A percentile compares a stretch with the other conserved stretches of the same genome.
Evolutionary conservation across 2,329 filamentous ascomycete genomes (phyloP).

Genomic region (Amauroascus niger): DNA sequence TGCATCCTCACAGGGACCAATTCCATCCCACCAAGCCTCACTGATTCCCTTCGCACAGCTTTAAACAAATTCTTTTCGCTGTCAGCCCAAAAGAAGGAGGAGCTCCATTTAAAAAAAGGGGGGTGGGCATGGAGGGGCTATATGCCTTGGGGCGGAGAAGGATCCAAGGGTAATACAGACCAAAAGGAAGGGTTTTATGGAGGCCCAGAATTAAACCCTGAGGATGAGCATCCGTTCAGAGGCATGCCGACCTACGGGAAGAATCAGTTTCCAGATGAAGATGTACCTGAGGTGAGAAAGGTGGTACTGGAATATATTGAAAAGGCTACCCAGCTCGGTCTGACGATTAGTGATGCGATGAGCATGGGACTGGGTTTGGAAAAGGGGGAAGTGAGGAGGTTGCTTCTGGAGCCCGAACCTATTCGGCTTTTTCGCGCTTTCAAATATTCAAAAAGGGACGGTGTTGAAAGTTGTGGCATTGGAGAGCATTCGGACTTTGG

Average conservation of each 20-base stretch:
- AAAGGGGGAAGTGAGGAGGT: conserved; percentile 5
- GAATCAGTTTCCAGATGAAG: conserved; percentile 11
- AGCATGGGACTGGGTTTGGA: conserved; percentile 10
- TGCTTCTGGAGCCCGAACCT: conserved; percentile 8
- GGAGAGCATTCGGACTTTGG: conserved; percentile 12
- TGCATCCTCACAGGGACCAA: conserved; percentile 8
- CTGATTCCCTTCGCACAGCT: not conserved
- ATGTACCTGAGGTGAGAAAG: conserved; percentile 10
- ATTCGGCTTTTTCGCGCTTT: conserved; percentile 11
- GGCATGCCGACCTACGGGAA: conserved; percentile 4
- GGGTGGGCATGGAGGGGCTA: conserved; percentile 8
- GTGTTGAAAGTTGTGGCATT: conserved; percentile 11
- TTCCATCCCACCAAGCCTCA: conserved; percentile 7
- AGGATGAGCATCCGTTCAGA: conserved; percentile 1
- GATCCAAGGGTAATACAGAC: conserved; percentile 9
- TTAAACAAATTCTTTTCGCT: conserved; percentile 8
- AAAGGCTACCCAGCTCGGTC: conserved; percentile 4
- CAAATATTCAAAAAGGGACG: conserved; percentile 10
- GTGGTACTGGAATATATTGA: conserved; percentile 12
- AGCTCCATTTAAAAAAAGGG: conserved; percentile 1
- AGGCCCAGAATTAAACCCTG: conserved; percentile 10
- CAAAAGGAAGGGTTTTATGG: conserved; percentile 13
- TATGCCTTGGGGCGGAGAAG: conserved; percentile 13
- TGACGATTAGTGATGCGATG: conserved; percentile 10
- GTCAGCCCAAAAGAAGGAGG: not conserved